These are phyloP conservation scores for Coemansia sp. DNA, from an alignment of 192 early-diverging fungal species.

Conservation along the genomic window DNA sequence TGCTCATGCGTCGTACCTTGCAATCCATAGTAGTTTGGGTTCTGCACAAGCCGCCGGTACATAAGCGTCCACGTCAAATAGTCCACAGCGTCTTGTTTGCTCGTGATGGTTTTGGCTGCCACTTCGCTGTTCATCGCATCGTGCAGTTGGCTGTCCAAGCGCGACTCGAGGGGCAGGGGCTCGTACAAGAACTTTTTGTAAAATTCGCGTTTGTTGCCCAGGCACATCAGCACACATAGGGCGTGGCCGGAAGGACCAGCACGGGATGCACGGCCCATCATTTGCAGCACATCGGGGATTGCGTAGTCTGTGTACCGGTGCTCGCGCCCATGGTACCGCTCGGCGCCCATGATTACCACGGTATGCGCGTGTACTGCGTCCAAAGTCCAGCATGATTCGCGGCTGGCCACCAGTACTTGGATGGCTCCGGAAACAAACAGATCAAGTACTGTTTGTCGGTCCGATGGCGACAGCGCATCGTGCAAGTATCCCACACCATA, in stretches of 20 bases:
- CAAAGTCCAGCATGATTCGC: constrained; percentile 92
- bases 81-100: constrained; percentile 98
- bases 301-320: constrained; percentile 96
- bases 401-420: constrained; percentile 86
- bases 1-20: constrained; percentile 85
- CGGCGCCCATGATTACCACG: constrained; percentile 93
- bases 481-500: constrained; percentile 91
- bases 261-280: constrained; percentile 89
- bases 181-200: constrained; percentile 98
- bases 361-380: constrained; percentile 71
- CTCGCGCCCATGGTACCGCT: constrained; percentile 90
- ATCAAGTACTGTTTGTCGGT: constrained; percentile 69
- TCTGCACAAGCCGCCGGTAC: constrained; percentile 93
- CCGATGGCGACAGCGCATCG: constrained; percentile 77
- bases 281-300: constrained; percentile 94
- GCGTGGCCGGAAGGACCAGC: not conserved
- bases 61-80: constrained; percentile 99
- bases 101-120: constrained; percentile 91
- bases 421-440: constrained; percentile 78
- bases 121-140: constrained; percentile 98
- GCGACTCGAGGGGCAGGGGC: constrained; percentile 92
- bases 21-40: constrained; percentile 96
- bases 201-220: constrained; percentile 90
- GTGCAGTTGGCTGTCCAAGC: constrained; percentile 90
- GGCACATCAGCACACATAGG: constrained; percentile 91